Conservation (phyloP, 331 rosid species). For the Rosa hybrid region DNA sequence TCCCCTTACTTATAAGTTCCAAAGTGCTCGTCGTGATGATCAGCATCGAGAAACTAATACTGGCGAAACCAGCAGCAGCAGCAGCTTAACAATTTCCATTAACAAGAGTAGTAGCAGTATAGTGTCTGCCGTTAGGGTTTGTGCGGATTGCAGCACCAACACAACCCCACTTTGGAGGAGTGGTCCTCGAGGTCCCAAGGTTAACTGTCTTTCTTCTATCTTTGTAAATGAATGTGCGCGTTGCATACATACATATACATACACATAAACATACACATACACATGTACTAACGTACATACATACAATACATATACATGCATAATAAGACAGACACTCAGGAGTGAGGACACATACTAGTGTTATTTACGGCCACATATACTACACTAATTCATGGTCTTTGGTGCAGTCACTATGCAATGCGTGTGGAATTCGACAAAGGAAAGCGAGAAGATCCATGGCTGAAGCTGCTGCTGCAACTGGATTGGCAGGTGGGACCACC, state of each 20-base stretch:
- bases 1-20: conserved; percentile 2
- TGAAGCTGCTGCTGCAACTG: conserved; percentile 42
- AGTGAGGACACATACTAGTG: not conserved
- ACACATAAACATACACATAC: not conserved
- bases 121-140: conserved; percentile 55
- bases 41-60: conserved; percentile 15
- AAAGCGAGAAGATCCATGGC: conserved; percentile 71
- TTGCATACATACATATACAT: not conserved
- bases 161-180: conserved; percentile 89
- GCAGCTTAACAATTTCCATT: conserved; percentile 14
- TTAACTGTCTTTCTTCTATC: conserved; percentile 2
- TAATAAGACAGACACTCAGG: not conserved
- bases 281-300: not conserved
- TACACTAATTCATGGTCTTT: not conserved
- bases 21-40: not conserved
- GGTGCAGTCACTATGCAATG: conserved; percentile 82
- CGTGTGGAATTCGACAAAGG: conserved; percentile 81
- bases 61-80: conserved; percentile 22
- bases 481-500: not conserved
- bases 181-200: conserved; percentile 96
- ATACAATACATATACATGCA: not conserved
- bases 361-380: not conserved
- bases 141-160: conserved; percentile 70
- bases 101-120: not conserved
- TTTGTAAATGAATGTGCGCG: not conserved